Evolutionary conservation across 345 rosid species (phyloP).

Genomic region (Hirschfeldia incana): DNA sequence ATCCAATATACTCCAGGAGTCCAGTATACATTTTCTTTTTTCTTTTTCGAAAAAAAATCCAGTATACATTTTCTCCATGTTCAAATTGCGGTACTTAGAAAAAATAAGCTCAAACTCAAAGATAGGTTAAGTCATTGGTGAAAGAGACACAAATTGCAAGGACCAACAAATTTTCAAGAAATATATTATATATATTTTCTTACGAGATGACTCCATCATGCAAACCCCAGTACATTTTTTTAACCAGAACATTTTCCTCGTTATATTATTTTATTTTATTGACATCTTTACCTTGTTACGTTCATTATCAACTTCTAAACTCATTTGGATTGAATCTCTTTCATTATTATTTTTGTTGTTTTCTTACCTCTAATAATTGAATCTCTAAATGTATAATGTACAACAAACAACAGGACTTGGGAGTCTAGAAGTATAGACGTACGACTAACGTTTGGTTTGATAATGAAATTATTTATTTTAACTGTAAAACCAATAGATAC

Average conservation of each 20-base stretch:
- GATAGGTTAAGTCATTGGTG: not conserved
- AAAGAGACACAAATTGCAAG: conserved; percentile 3
- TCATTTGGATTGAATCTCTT: not conserved
- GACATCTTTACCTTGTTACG: not conserved
- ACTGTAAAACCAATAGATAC: not conserved
- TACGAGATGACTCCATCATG: conserved; percentile 15
- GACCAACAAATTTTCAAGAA: not conserved
- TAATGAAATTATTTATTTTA: not conserved
- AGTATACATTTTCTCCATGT: not conserved
- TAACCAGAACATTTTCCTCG: not conserved
- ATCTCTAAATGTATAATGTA: not conserved
- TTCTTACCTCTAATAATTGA: not conserved
- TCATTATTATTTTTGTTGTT: not conserved
- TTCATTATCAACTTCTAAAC: not conserved
- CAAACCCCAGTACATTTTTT: not conserved
- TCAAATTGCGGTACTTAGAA: not conserved
- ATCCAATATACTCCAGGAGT: not conserved
- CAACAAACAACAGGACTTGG: not conserved
- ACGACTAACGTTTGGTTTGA: not conserved
- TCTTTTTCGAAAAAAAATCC: too few relatives aligned
- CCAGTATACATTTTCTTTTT: not conserved
- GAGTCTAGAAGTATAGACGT: not conserved
- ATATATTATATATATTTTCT: not conserved
- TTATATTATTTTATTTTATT: not conserved
- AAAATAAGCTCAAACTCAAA: not conserved